Evolutionary conservation across 1,139 yeast species (phyloP).

Genomic region (Saccharomyces hybrid): DNA sequence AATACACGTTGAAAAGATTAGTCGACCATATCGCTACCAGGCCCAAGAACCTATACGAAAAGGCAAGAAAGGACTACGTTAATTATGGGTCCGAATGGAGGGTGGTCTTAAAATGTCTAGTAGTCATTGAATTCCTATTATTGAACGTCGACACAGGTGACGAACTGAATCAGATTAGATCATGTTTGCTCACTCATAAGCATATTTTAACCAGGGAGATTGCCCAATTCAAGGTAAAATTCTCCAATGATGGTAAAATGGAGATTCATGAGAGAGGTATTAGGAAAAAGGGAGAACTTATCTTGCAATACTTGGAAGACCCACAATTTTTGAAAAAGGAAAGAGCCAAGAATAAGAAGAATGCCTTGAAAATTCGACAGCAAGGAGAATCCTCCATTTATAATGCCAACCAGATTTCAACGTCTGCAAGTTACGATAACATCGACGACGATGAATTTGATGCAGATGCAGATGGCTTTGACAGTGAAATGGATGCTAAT

Average conservation of each 20-base stretch:
- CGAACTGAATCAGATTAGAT: conserved; percentile 29
- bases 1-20: conserved; percentile 29
- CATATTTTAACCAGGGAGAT: conserved; percentile 28
- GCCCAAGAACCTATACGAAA: conserved; percentile 33
- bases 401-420: conserved; percentile 15
- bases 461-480: conserved; percentile 18
- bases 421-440: conserved; percentile 6
- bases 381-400: conserved; percentile 17
- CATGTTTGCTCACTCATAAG: conserved; percentile 28
- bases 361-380: conserved; percentile 24
- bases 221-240: conserved; percentile 24
- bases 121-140: conserved; percentile 31
- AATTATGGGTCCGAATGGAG: conserved; percentile 36
- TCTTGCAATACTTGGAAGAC: conserved; percentile 28
- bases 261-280: conserved; percentile 33
- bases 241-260: conserved; percentile 33
- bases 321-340: conserved; percentile 26
- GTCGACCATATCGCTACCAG: conserved; percentile 32
- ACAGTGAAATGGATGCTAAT: conserved; percentile 13
- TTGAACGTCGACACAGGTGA: conserved; percentile 29
- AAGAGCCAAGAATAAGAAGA: conserved; percentile 25
- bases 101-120: conserved; percentile 33
- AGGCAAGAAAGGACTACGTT: conserved; percentile 34
- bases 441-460: conserved; percentile 11
- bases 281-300: conserved; percentile 28